A percentile compares a stretch with the other conserved stretches of the same genome.
Evolutionary conservation across 495 filamentous ascomycete species (phyloP).

Genomic region (Neurospora sp.): DNA sequence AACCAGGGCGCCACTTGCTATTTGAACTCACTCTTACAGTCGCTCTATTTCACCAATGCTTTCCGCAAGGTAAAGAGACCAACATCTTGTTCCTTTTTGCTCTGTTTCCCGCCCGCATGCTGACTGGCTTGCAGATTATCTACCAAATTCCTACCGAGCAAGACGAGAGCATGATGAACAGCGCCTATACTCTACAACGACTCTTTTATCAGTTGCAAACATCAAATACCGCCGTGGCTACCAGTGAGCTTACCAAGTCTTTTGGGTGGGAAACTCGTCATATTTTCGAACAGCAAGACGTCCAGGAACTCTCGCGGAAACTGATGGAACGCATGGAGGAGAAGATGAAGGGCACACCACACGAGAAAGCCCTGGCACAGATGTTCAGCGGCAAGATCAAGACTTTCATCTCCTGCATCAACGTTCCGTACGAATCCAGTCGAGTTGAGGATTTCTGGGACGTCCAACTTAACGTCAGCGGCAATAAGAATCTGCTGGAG

Average conservation of each 20-base stretch:
- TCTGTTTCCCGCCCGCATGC: not conserved
- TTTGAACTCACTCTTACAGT: slow-evolving; percentile 93
- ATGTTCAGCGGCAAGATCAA: slow-evolving; percentile 96
- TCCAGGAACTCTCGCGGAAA: slow-evolving; percentile 92
- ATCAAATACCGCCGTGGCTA: slow-evolving; percentile 68
- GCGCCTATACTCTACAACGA: slow-evolving; percentile 86
- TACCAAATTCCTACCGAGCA: slow-evolving; percentile 90
- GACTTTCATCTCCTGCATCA: slow-evolving; percentile 97
- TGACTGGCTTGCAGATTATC: slow-evolving; percentile 54
- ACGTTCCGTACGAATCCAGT: slow-evolving; percentile 93
- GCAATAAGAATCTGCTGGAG: slow-evolving; percentile 83
- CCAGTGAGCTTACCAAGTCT: slow-evolving; percentile 83
- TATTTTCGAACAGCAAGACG: slow-evolving; percentile 98
- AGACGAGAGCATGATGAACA: slow-evolving; percentile 71
- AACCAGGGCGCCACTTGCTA: slow-evolving; percentile 99
- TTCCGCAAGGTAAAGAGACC: slow-evolving; percentile 69
- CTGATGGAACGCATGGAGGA: slow-evolving; percentile 94
- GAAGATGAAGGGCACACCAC: slow-evolving; percentile 94
- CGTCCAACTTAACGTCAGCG: slow-evolving; percentile 91
- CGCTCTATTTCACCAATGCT: slow-evolving; percentile 91
- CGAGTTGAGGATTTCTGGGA: slow-evolving; percentile 98
- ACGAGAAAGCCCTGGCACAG: slow-evolving; percentile 81
- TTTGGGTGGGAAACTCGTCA: slow-evolving; percentile 98
- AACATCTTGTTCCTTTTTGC: not conserved
- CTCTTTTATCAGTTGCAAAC: slow-evolving; percentile 93